These are phyloP conservation scores for Lodderomyces beijingensis DNA, from an alignment of 1,139 yeast species.

Conservation along the genomic window DNA sequence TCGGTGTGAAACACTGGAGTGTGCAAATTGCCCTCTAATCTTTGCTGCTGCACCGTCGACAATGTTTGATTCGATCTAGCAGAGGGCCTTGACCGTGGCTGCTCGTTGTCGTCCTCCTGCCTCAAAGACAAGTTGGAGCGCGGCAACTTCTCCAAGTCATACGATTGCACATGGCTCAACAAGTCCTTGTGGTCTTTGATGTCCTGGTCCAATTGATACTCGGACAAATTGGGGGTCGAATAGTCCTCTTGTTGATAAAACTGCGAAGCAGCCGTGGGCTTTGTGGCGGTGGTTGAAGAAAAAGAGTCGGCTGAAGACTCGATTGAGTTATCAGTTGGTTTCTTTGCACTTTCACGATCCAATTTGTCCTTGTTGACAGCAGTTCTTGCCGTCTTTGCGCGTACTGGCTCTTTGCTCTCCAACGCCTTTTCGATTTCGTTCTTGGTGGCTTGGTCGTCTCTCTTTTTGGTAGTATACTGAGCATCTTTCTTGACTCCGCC, in stretches of 20 bases:
- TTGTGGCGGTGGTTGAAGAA: conserved; percentile 8
- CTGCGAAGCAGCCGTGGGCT: conserved; percentile 6
- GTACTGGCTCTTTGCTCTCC: conserved; percentile 1
- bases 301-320: conserved; percentile 6
- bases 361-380: conserved; percentile 6
- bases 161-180: conserved; percentile 31
- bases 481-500: conserved; percentile 51
- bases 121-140: conserved; percentile 4
- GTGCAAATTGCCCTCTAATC: conserved; percentile 25
- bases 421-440: conserved; percentile 4
- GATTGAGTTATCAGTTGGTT: conserved; percentile 3
- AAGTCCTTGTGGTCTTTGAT: conserved; percentile 37
- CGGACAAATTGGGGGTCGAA: conserved; percentile 47
- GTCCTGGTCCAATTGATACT: conserved; percentile 41
- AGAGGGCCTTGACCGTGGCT: conserved; percentile 1
- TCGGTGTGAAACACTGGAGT: conserved; percentile 46
- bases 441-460: conserved; percentile 1
- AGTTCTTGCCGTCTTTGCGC: background rate
- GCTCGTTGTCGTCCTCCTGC: conserved; percentile 1
- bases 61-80: conserved; percentile 2
- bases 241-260: conserved; percentile 26
- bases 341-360: conserved; percentile 4
- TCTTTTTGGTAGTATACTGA: conserved; percentile 17
- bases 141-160: conserved; percentile 40
- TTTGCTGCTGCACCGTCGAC: conserved; percentile 9